phyloP scores from a whole-genome alignment of 2,329 filamentous ascomycete genomes.

The Coniella lustricola region DNA sequence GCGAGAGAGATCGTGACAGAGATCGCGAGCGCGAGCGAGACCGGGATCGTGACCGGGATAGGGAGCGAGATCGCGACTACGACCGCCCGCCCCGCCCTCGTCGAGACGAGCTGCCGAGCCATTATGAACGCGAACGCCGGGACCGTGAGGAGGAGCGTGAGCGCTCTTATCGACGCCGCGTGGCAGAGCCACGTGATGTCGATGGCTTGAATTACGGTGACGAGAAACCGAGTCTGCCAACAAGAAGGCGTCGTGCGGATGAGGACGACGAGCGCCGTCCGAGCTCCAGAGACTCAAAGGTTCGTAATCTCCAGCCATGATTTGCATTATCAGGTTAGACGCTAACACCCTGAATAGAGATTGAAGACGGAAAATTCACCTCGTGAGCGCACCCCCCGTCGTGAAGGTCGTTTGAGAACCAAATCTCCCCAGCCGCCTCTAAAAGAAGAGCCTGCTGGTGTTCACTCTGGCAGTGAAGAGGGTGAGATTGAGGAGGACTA shows the following conservation, averaged over 20 bases:
- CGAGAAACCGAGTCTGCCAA: conserved; percentile 53
- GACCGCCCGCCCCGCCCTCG: conserved; percentile 47
- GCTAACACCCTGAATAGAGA: conserved; percentile 39
- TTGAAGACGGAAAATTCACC: conserved; percentile 49
- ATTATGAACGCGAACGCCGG: conserved; percentile 80
- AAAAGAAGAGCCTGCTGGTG: conserved; percentile 51
- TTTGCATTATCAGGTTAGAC: background rate
- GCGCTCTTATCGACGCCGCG: conserved; percentile 73
- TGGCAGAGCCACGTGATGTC: conserved; percentile 58
- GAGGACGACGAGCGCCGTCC: conserved; percentile 61
- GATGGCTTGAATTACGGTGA: conserved; percentile 92
- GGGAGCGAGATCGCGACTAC: conserved; percentile 32
- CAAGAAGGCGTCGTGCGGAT: conserved; percentile 70
- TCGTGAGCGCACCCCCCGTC: conserved; percentile 55
- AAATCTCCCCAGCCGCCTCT: conserved; percentile 38
- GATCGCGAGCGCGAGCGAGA: conserved; percentile 29
- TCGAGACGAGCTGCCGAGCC: conserved; percentile 54
- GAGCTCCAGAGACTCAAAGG: conserved; percentile 62
- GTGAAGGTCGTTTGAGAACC: conserved; percentile 49
- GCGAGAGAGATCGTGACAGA: conserved; percentile 30
- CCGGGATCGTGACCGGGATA: conserved; percentile 26
- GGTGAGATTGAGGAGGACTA: conserved; percentile 90
- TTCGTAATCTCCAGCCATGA: conserved; percentile 26
- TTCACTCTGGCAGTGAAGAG: conserved; percentile 89
- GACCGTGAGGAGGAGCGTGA: conserved; percentile 89